Percentiles rank a stretch among this genome's conserved stretches.
phyloP scores from a whole-genome alignment of 2,329 filamentous ascomycete genomes.

The Aspergillus sp. region DNA sequence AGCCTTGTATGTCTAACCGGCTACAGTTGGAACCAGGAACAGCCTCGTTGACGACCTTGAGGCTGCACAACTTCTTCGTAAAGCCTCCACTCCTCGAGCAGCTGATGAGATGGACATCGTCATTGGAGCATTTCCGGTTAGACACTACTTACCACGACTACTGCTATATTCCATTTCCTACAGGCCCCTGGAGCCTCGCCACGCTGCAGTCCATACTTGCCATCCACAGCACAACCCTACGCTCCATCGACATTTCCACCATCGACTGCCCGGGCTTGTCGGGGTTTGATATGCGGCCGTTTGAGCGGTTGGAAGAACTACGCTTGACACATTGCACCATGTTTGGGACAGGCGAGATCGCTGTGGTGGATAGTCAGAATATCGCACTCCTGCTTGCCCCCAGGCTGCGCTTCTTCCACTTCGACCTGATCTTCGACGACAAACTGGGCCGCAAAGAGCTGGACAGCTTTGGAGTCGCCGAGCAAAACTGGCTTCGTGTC shows the following conservation, averaged over 20 bases:
- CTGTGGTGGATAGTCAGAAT: background rate
- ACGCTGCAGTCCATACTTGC: background rate
- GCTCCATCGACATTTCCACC: background rate
- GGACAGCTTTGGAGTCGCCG: background rate
- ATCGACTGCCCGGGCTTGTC: background rate
- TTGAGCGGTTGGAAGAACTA: background rate
- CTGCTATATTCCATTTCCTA: background rate
- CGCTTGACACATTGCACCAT: background rate
- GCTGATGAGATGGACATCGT: background rate
- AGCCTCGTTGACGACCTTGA: background rate
- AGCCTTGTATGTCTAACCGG: background rate
- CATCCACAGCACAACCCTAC: background rate
- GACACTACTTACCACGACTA: background rate
- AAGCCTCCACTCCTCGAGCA: background rate
- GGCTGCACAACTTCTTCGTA: background rate
- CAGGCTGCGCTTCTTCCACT: background rate
- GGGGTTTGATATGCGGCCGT: background rate
- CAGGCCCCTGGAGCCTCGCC: conserved; percentile 2
- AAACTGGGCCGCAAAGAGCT: background rate
- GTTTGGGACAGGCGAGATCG: background rate
- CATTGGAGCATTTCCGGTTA: background rate
- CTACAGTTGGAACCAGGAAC: background rate
- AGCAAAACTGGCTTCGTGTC: background rate
- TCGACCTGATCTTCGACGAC: background rate
- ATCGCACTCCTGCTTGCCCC: background rate